Evolutionary conservation across 805 yeast species (phyloP).

Genomic region (Cyberlindnera maritima): DNA sequence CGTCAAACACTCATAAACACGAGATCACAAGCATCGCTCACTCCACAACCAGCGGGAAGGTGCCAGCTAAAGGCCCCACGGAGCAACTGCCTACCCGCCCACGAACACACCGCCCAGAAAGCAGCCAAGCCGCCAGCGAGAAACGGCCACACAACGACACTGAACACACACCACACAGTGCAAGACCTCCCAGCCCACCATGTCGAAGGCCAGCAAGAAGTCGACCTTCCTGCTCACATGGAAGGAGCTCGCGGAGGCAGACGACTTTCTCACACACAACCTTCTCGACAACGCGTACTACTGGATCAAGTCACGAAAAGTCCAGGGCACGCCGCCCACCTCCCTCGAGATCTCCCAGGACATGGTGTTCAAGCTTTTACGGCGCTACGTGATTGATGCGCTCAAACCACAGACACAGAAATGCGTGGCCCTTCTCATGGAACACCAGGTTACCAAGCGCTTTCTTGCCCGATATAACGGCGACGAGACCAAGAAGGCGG

Average conservation of each 20-base stretch:
- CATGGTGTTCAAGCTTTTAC: constrained; percentile 8
- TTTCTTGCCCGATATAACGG: constrained; percentile 28
- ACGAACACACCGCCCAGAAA: no score
- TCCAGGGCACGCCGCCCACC: constrained; percentile 1
- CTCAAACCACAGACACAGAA: constrained; percentile 13
- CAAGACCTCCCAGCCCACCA: not conserved
- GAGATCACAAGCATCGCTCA: not conserved
- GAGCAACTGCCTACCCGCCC: no score
- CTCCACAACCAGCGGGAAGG: no score
- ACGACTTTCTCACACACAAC: constrained; percentile 30
- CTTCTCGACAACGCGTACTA: constrained; percentile 26
- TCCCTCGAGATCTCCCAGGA: constrained; percentile 3
- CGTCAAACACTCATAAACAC: no score
- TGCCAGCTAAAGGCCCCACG: no score
- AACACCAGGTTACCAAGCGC: constrained; percentile 22
- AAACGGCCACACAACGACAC: no score
- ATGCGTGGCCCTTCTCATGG: constrained; percentile 29
- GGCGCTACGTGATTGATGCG: constrained; percentile 13
- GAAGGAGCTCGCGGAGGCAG: constrained; percentile 28
- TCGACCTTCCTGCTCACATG: constrained; percentile 13
- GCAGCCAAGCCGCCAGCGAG: no score
- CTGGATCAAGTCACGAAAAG: constrained; percentile 28
- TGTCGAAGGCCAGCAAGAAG: not conserved
- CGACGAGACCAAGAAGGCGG: constrained; percentile 21
- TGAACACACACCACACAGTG: no score